Evolutionary conservation across 2,329 filamentous ascomycete species (phyloP), one percentile per base, ranked within the genome.

Genomic region (Microdochium bolleyi): DNA sequence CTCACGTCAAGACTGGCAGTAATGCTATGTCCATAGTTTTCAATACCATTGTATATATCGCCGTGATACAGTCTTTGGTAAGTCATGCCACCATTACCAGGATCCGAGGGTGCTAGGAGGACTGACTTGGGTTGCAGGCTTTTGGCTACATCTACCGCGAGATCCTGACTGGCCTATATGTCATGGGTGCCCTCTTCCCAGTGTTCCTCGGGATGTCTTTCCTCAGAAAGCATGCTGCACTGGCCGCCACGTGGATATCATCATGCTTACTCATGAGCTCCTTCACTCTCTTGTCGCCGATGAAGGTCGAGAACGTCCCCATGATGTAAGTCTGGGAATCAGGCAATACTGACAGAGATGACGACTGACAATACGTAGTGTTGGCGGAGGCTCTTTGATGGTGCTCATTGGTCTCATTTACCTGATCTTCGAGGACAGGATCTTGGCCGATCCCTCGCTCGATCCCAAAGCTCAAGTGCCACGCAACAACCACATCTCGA

Each of bases 141-240:
- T 77, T 95, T 71, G 92, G 90, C 50, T 99, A 99, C 67, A 95
- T 95, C 53, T 80, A 92, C 61, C 85, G 94, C 41, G 87, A 96
- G 64, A 83, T 97, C 24, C 86, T 95, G 60, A 96, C 92, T 0
- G 73, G 82, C 1, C 82, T 92, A 53, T 99, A 92, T 63, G 62
- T 92, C 24, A 59, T 92, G 3, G 91, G 83, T 3, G 81, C 85
- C 1, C 75, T 88, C 46, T 99, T 92, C 88, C 94, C 94, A 1
- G 60, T 79, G 0, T 74, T 83, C 0, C 88, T 94, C 59, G 92
- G 94, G 0, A 62, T 78, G 24, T 75, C 76, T 0, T 97, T 99
- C 62, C 58, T 96, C 9, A 76, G 72, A 51, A 71, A 79, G 24
- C 86, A 97, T 63, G 64, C 73, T 13, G 64, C 79, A 3, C 76